A percentile compares a stretch with the other conserved stretches of the same genome.
These are phyloP conservation scores for Fusarium floridanum DNA, from an alignment of 2,329 filamentous ascomycete genomes.

Conservation along the genomic window DNA sequence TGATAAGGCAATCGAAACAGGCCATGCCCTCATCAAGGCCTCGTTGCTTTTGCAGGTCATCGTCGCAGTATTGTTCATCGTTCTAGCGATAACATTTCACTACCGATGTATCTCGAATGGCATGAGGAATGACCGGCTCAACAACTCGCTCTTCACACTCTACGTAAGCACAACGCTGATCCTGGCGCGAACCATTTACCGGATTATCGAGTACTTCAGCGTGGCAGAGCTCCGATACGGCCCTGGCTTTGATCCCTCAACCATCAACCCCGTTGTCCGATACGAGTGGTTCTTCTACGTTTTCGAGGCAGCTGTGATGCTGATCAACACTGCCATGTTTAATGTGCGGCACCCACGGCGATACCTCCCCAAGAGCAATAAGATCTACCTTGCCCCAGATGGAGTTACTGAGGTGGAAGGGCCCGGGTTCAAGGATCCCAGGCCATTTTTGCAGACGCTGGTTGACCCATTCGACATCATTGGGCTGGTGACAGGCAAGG, in stretches of 20 bases:
- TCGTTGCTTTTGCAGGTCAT: slow-evolving; percentile 67
- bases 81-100: slow-evolving; percentile 64
- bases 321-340: slow-evolving; percentile 62
- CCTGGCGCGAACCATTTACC: slow-evolving; percentile 67
- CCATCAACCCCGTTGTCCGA: slow-evolving; percentile 61
- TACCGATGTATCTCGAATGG: slow-evolving; percentile 55
- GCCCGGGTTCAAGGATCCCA: slow-evolving; percentile 62
- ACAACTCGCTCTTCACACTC: slow-evolving; percentile 59
- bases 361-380: slow-evolving; percentile 62
- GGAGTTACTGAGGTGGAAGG: slow-evolving; percentile 63
- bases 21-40: slow-evolving; percentile 62
- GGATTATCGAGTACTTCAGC: slow-evolving; percentile 70
- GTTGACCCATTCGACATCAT: slow-evolving; percentile 57
- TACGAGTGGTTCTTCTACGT: slow-evolving; percentile 72
- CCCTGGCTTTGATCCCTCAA: slow-evolving; percentile 52
- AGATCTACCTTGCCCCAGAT: slow-evolving; percentile 64
- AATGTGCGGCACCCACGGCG: slow-evolving; percentile 65
- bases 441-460: slow-evolving; percentile 58
- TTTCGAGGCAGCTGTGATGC: slow-evolving; percentile 68
- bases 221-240: slow-evolving; percentile 57
- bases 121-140: slow-evolving; percentile 50
- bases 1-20: slow-evolving; percentile 53
- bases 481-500: slow-evolving; percentile 50
- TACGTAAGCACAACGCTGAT: slow-evolving; percentile 65
- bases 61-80: slow-evolving; percentile 63